Conservation (phyloP, 371 early-diverging fungal species). For the Mortierella sp. region DNA sequence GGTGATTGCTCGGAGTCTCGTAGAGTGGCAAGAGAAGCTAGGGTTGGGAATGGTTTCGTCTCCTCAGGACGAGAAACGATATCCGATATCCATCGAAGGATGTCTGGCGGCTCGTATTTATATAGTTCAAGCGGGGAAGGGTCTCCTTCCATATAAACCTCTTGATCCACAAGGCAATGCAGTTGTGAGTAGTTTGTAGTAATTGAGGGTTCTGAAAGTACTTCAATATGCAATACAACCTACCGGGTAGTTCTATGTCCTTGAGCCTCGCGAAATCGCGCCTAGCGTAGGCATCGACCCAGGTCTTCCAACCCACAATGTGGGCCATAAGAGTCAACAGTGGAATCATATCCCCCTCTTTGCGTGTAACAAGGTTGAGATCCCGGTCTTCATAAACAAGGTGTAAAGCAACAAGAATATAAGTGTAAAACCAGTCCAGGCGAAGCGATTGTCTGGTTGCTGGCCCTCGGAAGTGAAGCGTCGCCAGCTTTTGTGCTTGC, state of each 20-base stretch:
- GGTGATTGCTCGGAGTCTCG: constrained; percentile 20
- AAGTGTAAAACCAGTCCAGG: constrained; percentile 55
- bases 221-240: neutral
- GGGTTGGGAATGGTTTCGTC: constrained; percentile 22
- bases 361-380: constrained; percentile 56
- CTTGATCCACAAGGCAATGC: constrained; percentile 1
- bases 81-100: constrained; percentile 42
- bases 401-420: constrained; percentile 65
- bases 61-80: constrained; percentile 24
- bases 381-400: constrained; percentile 75
- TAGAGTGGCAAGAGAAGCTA: constrained; percentile 6
- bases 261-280: constrained; percentile 24
- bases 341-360: constrained; percentile 54
- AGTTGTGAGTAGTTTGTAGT: neutral
- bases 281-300: constrained; percentile 63
- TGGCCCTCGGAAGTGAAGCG: constrained; percentile 36
- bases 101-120: constrained; percentile 38
- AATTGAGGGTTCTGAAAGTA: neutral
- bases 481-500: constrained; percentile 38
- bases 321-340: constrained; percentile 63
- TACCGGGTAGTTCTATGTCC: constrained; percentile 29
- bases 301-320: constrained; percentile 58
- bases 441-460: constrained; percentile 19
- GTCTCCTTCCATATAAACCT: constrained; percentile 30
- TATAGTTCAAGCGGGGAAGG: constrained; percentile 11